Conservation (phyloP, 2,329 filamentous ascomycete species). For the Waltergamsia citrina region DNA sequence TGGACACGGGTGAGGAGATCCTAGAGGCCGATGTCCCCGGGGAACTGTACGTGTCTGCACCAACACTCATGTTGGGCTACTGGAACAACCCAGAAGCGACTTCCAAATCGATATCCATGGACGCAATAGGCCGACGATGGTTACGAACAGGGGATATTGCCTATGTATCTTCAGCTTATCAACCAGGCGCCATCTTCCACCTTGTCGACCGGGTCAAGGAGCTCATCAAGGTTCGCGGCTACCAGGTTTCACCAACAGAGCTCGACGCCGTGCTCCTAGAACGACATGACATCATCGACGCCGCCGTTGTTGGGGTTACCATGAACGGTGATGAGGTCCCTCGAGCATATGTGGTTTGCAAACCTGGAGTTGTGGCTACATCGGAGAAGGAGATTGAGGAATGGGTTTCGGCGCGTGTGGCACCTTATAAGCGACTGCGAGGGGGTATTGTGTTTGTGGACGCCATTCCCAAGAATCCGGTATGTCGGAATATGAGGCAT, state of each 20-base stretch:
- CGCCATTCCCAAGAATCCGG: conserved; percentile 49
- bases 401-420: conserved; percentile 57
- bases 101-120: conserved; percentile 38
- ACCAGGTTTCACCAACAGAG: conserved; percentile 50
- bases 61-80: conserved; percentile 68
- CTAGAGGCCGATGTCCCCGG: conserved; percentile 30
- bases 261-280: conserved; percentile 26
- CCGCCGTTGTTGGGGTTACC: conserved; percentile 53
- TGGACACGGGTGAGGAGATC: conserved; percentile 1
- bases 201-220: conserved; percentile 67
- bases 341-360: conserved; percentile 49
- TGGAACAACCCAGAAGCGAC: conserved; percentile 65
- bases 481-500: conserved; percentile 19
- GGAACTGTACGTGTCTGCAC: conserved; percentile 65
- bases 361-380: neutral
- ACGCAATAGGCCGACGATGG: conserved; percentile 48
- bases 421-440: conserved; percentile 54
- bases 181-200: conserved; percentile 36
- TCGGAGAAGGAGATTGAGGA: conserved; percentile 38
- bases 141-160: conserved; percentile 68
- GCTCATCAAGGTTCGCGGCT: conserved; percentile 52
- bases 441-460: conserved; percentile 63
- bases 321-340: conserved; percentile 47
- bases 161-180: conserved; percentile 17
- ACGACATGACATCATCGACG: conserved; percentile 43